Percentiles rank a stretch among this genome's conserved stretches.
These are phyloP conservation scores for Xylaria multiplex DNA, from an alignment of 2,329 filamentous ascomycete genomes.

Conservation along the genomic window DNA sequence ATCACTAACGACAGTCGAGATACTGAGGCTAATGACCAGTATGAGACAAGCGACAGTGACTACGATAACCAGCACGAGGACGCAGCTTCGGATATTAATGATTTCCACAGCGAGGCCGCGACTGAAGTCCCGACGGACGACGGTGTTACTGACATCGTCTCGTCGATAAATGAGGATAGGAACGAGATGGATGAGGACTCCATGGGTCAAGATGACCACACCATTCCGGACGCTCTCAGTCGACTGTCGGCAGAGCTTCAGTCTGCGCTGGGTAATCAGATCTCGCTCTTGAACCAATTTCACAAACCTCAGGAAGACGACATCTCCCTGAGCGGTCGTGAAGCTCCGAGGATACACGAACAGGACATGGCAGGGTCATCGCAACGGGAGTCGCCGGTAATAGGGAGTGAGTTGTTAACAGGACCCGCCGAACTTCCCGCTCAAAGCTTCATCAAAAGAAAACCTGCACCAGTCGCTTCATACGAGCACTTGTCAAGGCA, in stretches of 20 bases:
- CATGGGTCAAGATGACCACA: slow-evolving; percentile 5
- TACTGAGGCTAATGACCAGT: neutral
- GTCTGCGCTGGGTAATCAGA: slow-evolving; percentile 42
- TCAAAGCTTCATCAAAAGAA: slow-evolving; percentile 39
- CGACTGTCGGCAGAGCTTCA: slow-evolving; percentile 41
- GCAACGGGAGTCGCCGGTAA: slow-evolving; percentile 10
- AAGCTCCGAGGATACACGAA: neutral
- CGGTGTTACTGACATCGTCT: slow-evolving; percentile 22
- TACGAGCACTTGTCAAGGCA: slow-evolving; percentile 28
- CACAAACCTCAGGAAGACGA: slow-evolving; percentile 18
- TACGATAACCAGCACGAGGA: slow-evolving; percentile 18
- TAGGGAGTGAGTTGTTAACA: slow-evolving; percentile 22
- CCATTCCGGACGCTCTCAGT: slow-evolving; percentile 28
- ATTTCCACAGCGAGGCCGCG: slow-evolving; percentile 26
- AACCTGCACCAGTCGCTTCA: slow-evolving; percentile 37
- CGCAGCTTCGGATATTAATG: neutral
- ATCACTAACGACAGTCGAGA: neutral
- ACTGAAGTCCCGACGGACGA: slow-evolving; percentile 25
- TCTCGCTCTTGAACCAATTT: slow-evolving; percentile 38
- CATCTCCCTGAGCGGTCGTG: neutral
- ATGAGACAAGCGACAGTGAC: slow-evolving; percentile 1
- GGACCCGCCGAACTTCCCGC: slow-evolving; percentile 37
- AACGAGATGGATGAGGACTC: slow-evolving; percentile 22
- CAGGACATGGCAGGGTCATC: neutral
- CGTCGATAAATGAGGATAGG: slow-evolving; percentile 24